A percentile compares a stretch with the other conserved stretches of the same genome.
Evolutionary conservation across 331 rosid genomes (phyloP).

Genomic region (Malus hybrid): DNA sequence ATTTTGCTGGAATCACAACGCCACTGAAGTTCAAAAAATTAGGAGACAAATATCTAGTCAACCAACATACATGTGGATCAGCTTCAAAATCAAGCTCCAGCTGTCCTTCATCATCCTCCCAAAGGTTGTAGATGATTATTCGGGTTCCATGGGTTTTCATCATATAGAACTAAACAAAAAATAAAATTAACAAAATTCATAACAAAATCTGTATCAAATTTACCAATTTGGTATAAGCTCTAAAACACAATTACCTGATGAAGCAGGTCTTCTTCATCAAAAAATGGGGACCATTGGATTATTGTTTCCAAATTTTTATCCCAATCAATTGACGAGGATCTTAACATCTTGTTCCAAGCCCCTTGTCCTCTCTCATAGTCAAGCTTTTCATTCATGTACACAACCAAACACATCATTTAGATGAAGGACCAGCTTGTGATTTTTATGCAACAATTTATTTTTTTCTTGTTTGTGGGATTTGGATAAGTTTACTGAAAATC

Average conservation of each 20-base stretch:
- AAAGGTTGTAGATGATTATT: constrained; percentile 81
- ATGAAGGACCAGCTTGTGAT: background rate
- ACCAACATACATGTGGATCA: constrained; percentile 62
- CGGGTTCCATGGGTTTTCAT: constrained; percentile 81
- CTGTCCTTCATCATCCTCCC: constrained; percentile 98
- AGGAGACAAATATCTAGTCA: background rate
- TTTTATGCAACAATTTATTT: no score
- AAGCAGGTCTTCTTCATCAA: constrained; percentile 62
- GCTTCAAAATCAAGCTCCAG: constrained; percentile 86
- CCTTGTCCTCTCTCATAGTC: constrained; percentile 62
- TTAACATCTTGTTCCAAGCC: constrained; percentile 51
- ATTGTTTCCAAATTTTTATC: constrained; percentile 59
- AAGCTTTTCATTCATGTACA: constrained; percentile 44
- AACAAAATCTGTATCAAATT: background rate
- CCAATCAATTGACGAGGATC: constrained; percentile 69
- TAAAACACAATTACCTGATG: constrained; percentile 54
- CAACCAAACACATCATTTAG: constrained; percentile 20
- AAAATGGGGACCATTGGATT: constrained; percentile 79
- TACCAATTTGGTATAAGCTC: background rate
- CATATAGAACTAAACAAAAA: constrained; percentile 47
- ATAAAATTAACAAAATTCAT: constrained; percentile 13
- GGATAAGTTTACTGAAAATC: background rate
- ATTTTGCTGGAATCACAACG: background rate
- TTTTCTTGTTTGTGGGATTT: background rate
- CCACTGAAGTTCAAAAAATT: no score